phyloP scores from a whole-genome alignment of 1,284 basidiomycete genomes.

The Omphalotus olearius region DNA sequence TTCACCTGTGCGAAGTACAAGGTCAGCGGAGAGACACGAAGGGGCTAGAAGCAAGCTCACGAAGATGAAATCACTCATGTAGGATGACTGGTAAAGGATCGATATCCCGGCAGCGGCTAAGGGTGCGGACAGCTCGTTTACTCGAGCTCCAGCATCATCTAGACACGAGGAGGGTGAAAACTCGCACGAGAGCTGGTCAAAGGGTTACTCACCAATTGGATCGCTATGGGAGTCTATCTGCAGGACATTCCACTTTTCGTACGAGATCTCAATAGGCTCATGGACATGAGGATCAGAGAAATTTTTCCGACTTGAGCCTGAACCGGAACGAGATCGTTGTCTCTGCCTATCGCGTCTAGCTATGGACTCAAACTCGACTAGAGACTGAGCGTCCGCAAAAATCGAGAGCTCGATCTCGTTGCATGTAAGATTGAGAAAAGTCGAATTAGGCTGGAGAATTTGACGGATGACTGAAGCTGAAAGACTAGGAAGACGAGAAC shows the following conservation, averaged over 20 bases:
- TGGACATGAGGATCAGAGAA: slow-evolving; percentile 17
- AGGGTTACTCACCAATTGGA: slow-evolving; percentile 45
- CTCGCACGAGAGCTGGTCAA: neutral
- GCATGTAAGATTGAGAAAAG: slow-evolving; percentile 70
- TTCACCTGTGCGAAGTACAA: slow-evolving; percentile 46
- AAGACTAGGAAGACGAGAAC: slow-evolving; percentile 54
- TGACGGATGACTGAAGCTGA: slow-evolving; percentile 62
- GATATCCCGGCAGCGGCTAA: slow-evolving; percentile 78
- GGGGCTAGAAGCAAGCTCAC: slow-evolving; percentile 35
- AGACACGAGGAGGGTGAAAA: slow-evolving; percentile 6
- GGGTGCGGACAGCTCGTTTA: slow-evolving; percentile 75
- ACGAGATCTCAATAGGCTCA: slow-evolving; percentile 64
- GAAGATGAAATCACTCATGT: slow-evolving; percentile 82
- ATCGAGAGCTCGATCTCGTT: slow-evolving; percentile 73
- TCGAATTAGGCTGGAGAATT: slow-evolving; percentile 59
- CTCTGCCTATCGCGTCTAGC: slow-evolving; percentile 53
- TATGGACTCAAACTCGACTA: slow-evolving; percentile 58
- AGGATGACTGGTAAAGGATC: slow-evolving; percentile 82
- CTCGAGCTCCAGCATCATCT: slow-evolving; percentile 71
- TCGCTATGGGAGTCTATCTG: slow-evolving; percentile 74
- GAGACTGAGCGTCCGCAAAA: slow-evolving; percentile 57
- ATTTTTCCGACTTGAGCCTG: slow-evolving; percentile 26
- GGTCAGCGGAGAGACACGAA: slow-evolving; percentile 5
- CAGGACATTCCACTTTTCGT: slow-evolving; percentile 69
- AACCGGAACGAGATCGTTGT: slow-evolving; percentile 35